Percentiles rank a stretch among this genome's conserved stretches.
Conservation (phyloP, 1,139 yeast genomes). For the Geotrichum candidum region DNA sequence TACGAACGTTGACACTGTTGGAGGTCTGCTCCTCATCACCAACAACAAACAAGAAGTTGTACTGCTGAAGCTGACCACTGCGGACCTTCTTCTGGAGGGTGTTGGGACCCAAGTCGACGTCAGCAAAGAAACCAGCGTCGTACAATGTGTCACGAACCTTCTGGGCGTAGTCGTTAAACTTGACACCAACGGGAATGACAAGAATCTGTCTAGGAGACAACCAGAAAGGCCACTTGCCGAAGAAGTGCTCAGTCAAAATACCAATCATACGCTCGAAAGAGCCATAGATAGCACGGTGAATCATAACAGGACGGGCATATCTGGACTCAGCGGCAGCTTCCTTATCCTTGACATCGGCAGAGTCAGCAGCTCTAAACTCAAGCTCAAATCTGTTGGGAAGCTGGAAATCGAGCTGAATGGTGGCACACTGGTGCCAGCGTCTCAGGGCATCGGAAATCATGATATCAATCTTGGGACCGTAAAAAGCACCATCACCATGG, state of each 20-base stretch:
- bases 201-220: slow-evolving; percentile 93
- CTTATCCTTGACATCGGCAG: slow-evolving; percentile 28
- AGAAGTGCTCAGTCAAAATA: slow-evolving; percentile 90
- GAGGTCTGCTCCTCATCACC: slow-evolving; percentile 87
- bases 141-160: slow-evolving; percentile 64
- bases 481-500: slow-evolving; percentile 97
- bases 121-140: slow-evolving; percentile 74
- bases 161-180: slow-evolving; percentile 83
- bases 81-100: slow-evolving; percentile 95
- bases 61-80: slow-evolving; percentile 86
- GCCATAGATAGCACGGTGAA: slow-evolving; percentile 96
- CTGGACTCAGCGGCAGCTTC: slow-evolving; percentile 29
- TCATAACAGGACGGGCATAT: slow-evolving; percentile 79
- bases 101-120: slow-evolving; percentile 87
- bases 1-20: slow-evolving; percentile 80
- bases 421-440: slow-evolving; percentile 97
- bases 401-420: slow-evolving; percentile 80
- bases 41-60: slow-evolving; percentile 90
- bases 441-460: slow-evolving; percentile 84
- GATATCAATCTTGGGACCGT: slow-evolving; percentile 97
- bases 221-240: slow-evolving; percentile 99
- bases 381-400: slow-evolving; percentile 86
- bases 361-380: slow-evolving; percentile 73
- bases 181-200: slow-evolving; percentile 93
- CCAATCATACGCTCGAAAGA: slow-evolving; percentile 98